Percentiles rank a stretch among this genome's conserved stretches.
Conservation (phyloP, 495 filamentous ascomycete genomes). For the Podospora fimiseda region DNA sequence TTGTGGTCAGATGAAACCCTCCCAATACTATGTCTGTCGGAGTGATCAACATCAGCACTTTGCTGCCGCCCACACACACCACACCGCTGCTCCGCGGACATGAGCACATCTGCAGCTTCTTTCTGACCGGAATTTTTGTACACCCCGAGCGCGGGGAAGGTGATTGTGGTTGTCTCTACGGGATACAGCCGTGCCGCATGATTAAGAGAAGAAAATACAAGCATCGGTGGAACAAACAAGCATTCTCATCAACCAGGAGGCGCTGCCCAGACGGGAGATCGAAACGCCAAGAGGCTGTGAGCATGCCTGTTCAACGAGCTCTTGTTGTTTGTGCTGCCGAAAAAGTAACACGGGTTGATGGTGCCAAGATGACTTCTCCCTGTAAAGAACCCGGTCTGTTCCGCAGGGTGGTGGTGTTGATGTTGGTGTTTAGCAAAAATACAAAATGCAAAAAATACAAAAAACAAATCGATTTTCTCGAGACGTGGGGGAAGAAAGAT, state of each 20-base stretch:
- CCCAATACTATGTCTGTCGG: too few relatives aligned
- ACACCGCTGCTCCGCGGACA: not conserved
- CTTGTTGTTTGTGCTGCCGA: conserved; percentile 1
- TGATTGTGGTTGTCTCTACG: not conserved
- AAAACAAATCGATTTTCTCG: not conserved
- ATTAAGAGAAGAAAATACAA: not conserved
- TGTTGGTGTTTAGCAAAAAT: not conserved
- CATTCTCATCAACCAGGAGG: not conserved
- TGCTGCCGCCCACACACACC: too few relatives aligned
- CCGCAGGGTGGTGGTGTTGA: not conserved
- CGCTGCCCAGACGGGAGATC: conserved; percentile 28
- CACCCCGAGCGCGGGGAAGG: not conserved
- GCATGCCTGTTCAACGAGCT: conserved; percentile 1
- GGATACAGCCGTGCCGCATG: not conserved
- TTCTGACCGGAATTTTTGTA: not conserved
- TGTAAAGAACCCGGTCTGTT: conserved; percentile 3
- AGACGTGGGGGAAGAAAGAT: conserved; percentile 4
- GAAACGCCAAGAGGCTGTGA: conserved; percentile 21
- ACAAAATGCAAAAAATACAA: not conserved
- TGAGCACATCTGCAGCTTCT: not conserved
- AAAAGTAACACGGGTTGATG: too few relatives aligned
- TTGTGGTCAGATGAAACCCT: too few relatives aligned
- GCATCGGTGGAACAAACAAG: not conserved
- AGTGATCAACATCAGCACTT: too few relatives aligned
- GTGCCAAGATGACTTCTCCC: not conserved